Conservation (phyloP, 495 filamentous ascomycete species). For the Friedmanniomyces simplex region DNA sequence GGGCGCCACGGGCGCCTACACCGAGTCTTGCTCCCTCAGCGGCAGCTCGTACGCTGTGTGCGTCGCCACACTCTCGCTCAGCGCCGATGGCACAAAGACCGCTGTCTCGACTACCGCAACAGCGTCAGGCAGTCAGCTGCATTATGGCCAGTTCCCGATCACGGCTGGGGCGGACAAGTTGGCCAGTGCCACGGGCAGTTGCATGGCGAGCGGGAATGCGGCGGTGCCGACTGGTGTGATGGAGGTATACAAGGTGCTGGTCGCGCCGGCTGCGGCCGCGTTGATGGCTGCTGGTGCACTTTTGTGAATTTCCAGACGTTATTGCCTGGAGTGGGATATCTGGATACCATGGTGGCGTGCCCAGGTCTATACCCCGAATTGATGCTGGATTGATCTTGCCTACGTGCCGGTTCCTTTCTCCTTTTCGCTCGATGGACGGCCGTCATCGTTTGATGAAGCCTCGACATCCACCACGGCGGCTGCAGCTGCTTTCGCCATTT, state of each 20-base stretch:
- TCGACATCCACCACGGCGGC: not conserved
- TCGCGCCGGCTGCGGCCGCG: slow-evolving; percentile 9
- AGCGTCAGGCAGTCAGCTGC: not conserved
- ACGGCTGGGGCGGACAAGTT: slow-evolving; percentile 8
- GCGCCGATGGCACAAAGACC: not conserved
- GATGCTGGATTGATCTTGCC: no score
- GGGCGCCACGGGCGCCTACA: not conserved
- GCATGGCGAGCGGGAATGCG: not conserved
- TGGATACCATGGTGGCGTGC: not conserved
- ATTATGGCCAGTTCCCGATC: slow-evolving; percentile 7
- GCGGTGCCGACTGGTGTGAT: slow-evolving; percentile 1
- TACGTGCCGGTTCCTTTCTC: no score
- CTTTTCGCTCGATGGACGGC: not conserved
- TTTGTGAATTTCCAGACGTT: not conserved
- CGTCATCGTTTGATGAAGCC: not conserved
- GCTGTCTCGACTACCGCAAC: not conserved
- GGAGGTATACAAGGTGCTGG: slow-evolving; percentile 11
- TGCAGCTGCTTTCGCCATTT: not conserved
- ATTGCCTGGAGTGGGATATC: not conserved
- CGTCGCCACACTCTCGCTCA: not conserved
- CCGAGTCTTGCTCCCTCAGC: slow-evolving; percentile 3
- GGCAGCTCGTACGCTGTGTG: slow-evolving; percentile 8
- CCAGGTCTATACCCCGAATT: no score
- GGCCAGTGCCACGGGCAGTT: not conserved
- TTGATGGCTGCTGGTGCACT: slow-evolving; percentile 3